Base-by-base conservation (phyloP, 1,284 basidiomycete genomes). In the Agroathelia rolfsii region DNA sequence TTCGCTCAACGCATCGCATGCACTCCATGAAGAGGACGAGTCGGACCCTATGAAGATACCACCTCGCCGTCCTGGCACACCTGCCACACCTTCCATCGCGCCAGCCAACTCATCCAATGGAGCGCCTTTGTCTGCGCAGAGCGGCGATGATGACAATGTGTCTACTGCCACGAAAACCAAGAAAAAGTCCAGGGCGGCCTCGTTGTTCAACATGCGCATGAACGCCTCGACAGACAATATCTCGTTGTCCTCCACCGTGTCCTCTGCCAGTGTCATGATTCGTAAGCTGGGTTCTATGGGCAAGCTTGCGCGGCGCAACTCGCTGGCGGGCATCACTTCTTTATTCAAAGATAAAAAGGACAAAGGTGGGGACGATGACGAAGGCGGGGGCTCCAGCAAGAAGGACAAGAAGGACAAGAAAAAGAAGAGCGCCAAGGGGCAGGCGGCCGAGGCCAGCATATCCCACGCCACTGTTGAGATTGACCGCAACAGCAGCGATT, bases 141-240 rank as follows among this genome's bases (percentile, higher is more conserved):
- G 47, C 11, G 47, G 54, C 16, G 44, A 45, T 14, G 53, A 51
- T 35, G 58, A 56, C 26, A 47, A 53, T 19, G 52, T 53, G 13
- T 67, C 67, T 13, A 68, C 70, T 3, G 62, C 70, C 16, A 71
- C 72, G 4, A 68, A 70, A 50, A 69, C 69, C 37, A 79, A 78
- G 61, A 83, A 82, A 58, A 75, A 72, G 48, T 69, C 71, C 27
- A 71, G 77, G 8, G 72, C 82, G 31, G 69, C 72, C 10, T 73
- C 67, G 25, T 55, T 94, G 42, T 93, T 98, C 69, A 94, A 92
- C 58, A 79, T 84, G 43, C 80, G 85, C 45, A 64, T 90, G 49
- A 97, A 98, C 55, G 81, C 84, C 30, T 90, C 85, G 36, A 95
- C 92, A 27, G 93, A 98, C 57, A 98, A 98, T 57, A 94, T 98